Evolutionary conservation across 352 stramenopile species (phyloP), one percentile per base, ranked within the genome.

Genomic region (Phytophthora foliorum): DNA sequence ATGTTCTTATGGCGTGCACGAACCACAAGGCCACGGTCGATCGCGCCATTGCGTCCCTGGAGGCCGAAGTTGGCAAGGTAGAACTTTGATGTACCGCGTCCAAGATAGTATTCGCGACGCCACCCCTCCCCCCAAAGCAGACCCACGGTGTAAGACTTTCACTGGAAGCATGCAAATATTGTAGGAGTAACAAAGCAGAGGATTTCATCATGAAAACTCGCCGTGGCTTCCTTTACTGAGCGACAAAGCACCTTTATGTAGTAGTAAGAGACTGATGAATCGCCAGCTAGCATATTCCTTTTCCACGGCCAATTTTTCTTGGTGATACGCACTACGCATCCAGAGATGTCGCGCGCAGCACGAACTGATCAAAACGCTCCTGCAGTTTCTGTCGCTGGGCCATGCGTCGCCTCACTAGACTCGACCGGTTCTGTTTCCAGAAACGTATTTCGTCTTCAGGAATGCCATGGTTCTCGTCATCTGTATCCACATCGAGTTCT

Each of bases 351-450:
- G 83, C 82, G 52, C 88, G 88, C 68, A 89, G 58, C 49, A 96
- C 85, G 52, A 96, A 90, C 57, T 92, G 83, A 65, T 96, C 82
- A 57, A 96, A 96, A 56, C 88, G 86, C 68, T 96, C 83, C 67
- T 94, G 88, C 24, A 96, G 72, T 70, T 92, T 91, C 74, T 94
- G 86, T 24, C 88, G 85, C 57, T 96, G 86, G 9, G 83, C 88
- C 60, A 91, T 75, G 29, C 88, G 85, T 73, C 91, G 90, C 34
- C 84, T 78, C 57, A 90, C 86, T 38, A 96, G 79, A 54, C 65
- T 84, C 11, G 85, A 82, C 46, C 79, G 84, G 66, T 96, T 96
- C 48, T 90, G 81, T 70, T 96, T 93, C 88, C 88, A 96, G 38
- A 92, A 92, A 45, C 82, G 81, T 57, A 96, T 94, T 57, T 96